These are phyloP conservation scores for Gastrolobium villosum DNA, from an alignment of 306 rosid genomes.

Conservation along the genomic window DNA sequence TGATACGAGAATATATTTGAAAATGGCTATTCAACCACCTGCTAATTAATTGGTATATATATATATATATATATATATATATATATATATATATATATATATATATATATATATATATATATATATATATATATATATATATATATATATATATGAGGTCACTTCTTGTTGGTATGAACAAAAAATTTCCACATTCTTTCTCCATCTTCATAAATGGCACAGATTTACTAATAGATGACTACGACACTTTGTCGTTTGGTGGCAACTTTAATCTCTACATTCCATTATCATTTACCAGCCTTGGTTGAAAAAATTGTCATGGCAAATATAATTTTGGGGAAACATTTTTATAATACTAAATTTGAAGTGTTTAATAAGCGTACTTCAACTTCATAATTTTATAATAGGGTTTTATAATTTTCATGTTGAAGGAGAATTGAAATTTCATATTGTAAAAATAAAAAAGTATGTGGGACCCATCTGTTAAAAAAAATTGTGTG, in stretches of 20 bases:
- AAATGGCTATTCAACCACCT: conserved; percentile 49
- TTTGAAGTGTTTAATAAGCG: conserved; percentile 2
- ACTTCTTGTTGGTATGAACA: background rate
- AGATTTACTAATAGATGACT: background rate
- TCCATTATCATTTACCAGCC: background rate
- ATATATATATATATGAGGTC: background rate
- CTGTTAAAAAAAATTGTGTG: too few relatives aligned
- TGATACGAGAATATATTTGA: conserved; percentile 40
- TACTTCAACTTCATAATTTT: conserved; percentile 30
- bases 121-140: too few relatives aligned
- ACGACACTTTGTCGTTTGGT: background rate
- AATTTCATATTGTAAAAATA: too few relatives aligned
- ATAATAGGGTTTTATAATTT: too few relatives aligned
- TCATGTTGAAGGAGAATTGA: too few relatives aligned
- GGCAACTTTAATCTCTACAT: background rate
- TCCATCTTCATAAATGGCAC: background rate
- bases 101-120: too few relatives aligned
- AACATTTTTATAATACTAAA: conserved; percentile 9
- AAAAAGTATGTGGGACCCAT: too few relatives aligned
- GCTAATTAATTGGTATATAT: too few relatives aligned
- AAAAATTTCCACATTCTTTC: conserved; percentile 5
- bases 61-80: too few relatives aligned
- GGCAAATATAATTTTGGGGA: background rate
- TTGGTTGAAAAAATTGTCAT: conserved; percentile 1
- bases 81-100: too few relatives aligned